Evolutionary conservation across 257 asterid species (phyloP), one percentile per base, ranked within the genome.

Genomic region (Solanum chaucha): DNA sequence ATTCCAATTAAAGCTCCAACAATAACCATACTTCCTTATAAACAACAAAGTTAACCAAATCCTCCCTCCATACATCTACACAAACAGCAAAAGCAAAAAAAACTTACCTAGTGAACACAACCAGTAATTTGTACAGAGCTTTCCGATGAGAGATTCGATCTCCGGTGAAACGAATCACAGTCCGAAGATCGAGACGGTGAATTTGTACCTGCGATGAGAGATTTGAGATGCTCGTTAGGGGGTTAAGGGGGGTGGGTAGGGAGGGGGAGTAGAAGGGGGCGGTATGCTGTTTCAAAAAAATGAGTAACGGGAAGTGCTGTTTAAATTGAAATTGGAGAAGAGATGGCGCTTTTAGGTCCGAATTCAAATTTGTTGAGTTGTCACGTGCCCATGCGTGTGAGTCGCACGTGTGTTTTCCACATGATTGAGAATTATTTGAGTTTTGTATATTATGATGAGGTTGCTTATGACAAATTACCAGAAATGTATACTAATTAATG

Each of bases 371-470:
- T 20, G 65, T 15, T 19, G 17, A 34, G 28, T 11, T 10, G 73
- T 67, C 91, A 90, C 91, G 90, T 87, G 91, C 86, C 38, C 38
- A 24, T 40, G 32, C 85, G 58, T 17, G 86, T 86, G 85, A 38
- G 1, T 28, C 26, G 51, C 30, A 4, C 82, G 82, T 20, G 9
- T 73, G 30, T 73, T 17, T 12, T 48, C 20, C 20, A 59, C 87
- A 20, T 4, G 83, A 41, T 44, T 78, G 28, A 44, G 40, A 30
- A 17, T 24, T 78, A 26, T 26, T 78, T 26, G 38, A 44, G 81
- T 9, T 19, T 35, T 44, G 17, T 12, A 46, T 12, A 8, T 35
- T 36, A 74, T 74, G 11, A 22, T 74, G 10, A 22, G 20, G 32
- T 74, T 36, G 82, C 3, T 74, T 5, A 36, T 36, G 46, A 67